Conservation (phyloP, 148 eudicot species). For the Rhododendron ferrugineum region DNA sequence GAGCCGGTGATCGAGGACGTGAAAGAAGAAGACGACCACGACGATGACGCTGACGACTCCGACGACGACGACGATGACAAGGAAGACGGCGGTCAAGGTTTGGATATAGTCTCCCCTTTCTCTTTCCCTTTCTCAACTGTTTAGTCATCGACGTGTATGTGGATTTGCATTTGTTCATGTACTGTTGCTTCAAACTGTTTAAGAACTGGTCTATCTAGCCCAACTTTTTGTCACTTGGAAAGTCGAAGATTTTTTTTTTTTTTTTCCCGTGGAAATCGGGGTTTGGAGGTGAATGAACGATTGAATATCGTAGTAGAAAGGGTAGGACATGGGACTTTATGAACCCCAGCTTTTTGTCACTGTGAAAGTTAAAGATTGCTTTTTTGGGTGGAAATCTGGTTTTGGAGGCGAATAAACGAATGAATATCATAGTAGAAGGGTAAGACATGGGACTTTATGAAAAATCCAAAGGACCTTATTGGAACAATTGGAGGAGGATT, state of each 20-base stretch:
- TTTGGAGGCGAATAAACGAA: background rate
- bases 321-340: too few species aligned
- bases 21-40: constrained; percentile 45
- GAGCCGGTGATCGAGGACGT: constrained; percentile 45
- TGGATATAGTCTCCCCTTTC: background rate
- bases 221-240: background rate
- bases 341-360: background rate
- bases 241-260: background rate
- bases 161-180: background rate
- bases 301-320: too few species aligned
- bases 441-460: background rate
- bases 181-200: background rate
- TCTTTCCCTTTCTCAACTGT: background rate
- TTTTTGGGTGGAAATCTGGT: background rate
- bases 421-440: background rate
- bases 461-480: background rate
- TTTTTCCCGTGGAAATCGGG: background rate
- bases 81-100: constrained; percentile 48
- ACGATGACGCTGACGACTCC: constrained; percentile 32
- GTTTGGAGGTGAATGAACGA: background rate
- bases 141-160: background rate
- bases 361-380: background rate
- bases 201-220: background rate
- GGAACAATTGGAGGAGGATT: background rate
- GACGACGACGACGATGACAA: constrained; percentile 58